Evolutionary conservation across 2,329 filamentous ascomycete genomes (phyloP).

Genomic region (Aspergillus udagawae): DNA sequence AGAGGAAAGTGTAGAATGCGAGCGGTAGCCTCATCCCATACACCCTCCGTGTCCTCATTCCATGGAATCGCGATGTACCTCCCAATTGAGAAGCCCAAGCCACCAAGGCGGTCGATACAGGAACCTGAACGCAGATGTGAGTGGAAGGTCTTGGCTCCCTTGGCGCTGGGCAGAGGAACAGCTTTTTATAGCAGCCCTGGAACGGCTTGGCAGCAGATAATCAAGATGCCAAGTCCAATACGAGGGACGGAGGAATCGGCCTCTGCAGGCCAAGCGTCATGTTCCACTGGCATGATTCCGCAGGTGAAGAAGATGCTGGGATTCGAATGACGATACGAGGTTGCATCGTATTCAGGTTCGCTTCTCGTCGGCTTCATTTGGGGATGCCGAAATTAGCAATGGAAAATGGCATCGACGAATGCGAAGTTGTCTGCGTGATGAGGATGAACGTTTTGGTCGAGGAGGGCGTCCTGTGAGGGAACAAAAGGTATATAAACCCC

Average conservation of each 20-base stretch:
- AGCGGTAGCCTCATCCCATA: background rate
- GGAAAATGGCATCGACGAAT: background rate
- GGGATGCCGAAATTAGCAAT: background rate
- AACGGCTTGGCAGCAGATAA: background rate
- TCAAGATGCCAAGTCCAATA: background rate
- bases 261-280: background rate
- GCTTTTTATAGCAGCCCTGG: background rate
- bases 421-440: background rate
- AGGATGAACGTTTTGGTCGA: background rate
- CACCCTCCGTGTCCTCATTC: background rate
- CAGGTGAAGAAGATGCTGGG: background rate
- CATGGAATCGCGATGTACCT: background rate
- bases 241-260: background rate
- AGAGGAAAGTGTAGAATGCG: background rate
- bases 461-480: background rate
- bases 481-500: background rate
- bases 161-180: background rate
- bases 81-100: background rate
- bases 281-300: background rate
- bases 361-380: background rate
- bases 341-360: background rate
- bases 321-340: background rate
- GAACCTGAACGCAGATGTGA: background rate
- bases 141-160: background rate
- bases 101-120: background rate